Percentiles rank a stretch among this genome's conserved stretches.
Conservation (phyloP, 345 rosid species). For the Aquilaria malaccensis region DNA sequence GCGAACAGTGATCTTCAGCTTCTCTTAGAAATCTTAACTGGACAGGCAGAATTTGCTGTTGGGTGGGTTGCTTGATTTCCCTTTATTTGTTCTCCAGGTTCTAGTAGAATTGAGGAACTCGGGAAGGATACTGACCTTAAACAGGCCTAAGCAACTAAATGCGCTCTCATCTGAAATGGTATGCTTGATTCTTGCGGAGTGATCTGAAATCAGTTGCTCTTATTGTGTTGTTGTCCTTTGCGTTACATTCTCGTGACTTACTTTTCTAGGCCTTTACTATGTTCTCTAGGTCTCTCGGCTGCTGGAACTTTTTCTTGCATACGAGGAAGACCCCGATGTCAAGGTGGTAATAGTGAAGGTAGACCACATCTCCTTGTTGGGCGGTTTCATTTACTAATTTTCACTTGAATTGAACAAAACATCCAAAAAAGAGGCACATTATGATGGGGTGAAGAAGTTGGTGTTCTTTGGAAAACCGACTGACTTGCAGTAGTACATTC, state of each 20-base stretch:
- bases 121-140: slow-evolving; percentile 50
- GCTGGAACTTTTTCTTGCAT: slow-evolving; percentile 48
- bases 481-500: too few relatives aligned
- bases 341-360: slow-evolving; percentile 73
- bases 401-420: too few relatives aligned
- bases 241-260: not conserved
- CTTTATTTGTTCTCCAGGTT: slow-evolving; percentile 27
- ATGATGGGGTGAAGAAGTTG: too few relatives aligned
- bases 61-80: not conserved
- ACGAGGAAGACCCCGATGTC: slow-evolving; percentile 51
- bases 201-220: not conserved
- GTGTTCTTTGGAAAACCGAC: too few relatives aligned
- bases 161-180: slow-evolving; percentile 61
- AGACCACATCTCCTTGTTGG: not conserved
- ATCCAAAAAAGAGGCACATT: too few relatives aligned
- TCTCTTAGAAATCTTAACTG: not conserved
- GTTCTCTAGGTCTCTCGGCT: slow-evolving; percentile 43
- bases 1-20: not conserved
- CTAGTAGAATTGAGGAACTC: slow-evolving; percentile 46
- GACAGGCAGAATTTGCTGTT: not conserved
- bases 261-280: not conserved
- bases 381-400: not conserved
- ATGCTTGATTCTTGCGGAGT: not conserved
- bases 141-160: slow-evolving; percentile 72
- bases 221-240: not conserved